Conservation (phyloP, 2,329 filamentous ascomycete species). For the Neurospora sp. region DNA sequence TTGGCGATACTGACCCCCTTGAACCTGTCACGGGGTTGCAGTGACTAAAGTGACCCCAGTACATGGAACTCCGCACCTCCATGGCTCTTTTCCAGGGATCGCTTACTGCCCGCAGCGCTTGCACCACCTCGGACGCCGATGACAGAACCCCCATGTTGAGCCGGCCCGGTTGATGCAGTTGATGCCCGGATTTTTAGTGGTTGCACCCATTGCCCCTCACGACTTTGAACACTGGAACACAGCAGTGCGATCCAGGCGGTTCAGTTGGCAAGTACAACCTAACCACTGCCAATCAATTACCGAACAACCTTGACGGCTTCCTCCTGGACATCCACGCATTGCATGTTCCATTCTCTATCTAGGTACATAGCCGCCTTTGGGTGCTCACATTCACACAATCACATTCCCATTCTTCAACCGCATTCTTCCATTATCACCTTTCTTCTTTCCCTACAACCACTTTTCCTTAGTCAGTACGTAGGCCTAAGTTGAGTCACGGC, state of each 20-base stretch:
- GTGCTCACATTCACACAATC: neutral
- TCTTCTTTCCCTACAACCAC: neutral
- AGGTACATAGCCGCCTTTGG: neutral
- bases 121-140: neutral
- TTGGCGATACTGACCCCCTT: slow-evolving; percentile 10
- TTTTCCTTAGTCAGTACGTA: neutral
- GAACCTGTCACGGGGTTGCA: slow-evolving; percentile 14
- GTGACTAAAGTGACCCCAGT: neutral
- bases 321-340: neutral
- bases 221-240: neutral
- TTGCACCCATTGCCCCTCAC: neutral
- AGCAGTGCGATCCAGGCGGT: neutral
- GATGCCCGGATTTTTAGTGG: neutral
- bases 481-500: neutral
- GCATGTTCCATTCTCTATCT: neutral
- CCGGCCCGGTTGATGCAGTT: neutral
- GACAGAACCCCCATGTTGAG: neutral
- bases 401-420: neutral
- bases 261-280: neutral
- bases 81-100: neutral
- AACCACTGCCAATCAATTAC: neutral
- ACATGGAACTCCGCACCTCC: neutral
- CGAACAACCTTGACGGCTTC: neutral
- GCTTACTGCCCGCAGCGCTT: neutral
- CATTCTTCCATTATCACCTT: neutral